A percentile compares a stretch with the other conserved stretches of the same genome.
These are phyloP conservation scores for Myotisia sp. DNA, from an alignment of 2,329 filamentous ascomycete genomes.

Conservation along the genomic window DNA sequence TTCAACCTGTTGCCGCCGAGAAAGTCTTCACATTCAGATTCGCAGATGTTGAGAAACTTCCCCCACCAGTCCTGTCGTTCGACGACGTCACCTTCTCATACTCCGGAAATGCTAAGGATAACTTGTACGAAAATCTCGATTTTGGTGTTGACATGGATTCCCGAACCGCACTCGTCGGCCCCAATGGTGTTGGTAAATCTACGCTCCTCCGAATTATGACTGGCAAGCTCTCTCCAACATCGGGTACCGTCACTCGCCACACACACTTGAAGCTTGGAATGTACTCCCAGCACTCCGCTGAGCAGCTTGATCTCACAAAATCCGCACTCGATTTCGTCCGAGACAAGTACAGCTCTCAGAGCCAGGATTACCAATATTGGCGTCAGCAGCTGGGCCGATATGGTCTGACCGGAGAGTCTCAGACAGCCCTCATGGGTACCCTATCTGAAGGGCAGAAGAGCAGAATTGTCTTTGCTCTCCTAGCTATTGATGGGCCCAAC, in stretches of 20 bases:
- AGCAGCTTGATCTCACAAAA: conserved; percentile 97
- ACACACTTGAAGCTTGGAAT: conserved; percentile 97
- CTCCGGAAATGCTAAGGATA: conserved; percentile 75
- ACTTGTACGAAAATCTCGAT: conserved; percentile 91
- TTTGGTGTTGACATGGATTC: conserved; percentile 99
- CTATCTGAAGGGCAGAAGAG: conserved; percentile 95
- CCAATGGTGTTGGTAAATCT: conserved; percentile 99
- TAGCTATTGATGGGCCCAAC: conserved; percentile 91
- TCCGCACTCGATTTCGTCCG: conserved; percentile 94
- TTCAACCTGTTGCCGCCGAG: conserved; percentile 75
- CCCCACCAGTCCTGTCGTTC: conserved; percentile 87
- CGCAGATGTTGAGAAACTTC: conserved; percentile 97
- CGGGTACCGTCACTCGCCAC: conserved; percentile 72
- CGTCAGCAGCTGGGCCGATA: conserved; percentile 92
- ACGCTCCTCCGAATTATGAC: conserved; percentile 99
- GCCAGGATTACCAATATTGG: conserved; percentile 99
- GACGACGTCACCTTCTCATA: conserved; percentile 98
- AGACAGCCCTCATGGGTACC: conserved; percentile 95
- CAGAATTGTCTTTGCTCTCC: conserved; percentile 90
- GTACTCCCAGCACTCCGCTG: conserved; percentile 96
- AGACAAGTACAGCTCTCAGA: conserved; percentile 79
- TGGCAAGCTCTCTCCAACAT: conserved; percentile 90
- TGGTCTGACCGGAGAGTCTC: conserved; percentile 79
- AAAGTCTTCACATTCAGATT: conserved; percentile 95
- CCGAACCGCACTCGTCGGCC: conserved; percentile 90